A percentile compares a stretch with the other conserved stretches of the same genome.
Evolutionary conservation across 768 basidiomycete genomes (phyloP).

Genomic region (Chalciporus piperatus): DNA sequence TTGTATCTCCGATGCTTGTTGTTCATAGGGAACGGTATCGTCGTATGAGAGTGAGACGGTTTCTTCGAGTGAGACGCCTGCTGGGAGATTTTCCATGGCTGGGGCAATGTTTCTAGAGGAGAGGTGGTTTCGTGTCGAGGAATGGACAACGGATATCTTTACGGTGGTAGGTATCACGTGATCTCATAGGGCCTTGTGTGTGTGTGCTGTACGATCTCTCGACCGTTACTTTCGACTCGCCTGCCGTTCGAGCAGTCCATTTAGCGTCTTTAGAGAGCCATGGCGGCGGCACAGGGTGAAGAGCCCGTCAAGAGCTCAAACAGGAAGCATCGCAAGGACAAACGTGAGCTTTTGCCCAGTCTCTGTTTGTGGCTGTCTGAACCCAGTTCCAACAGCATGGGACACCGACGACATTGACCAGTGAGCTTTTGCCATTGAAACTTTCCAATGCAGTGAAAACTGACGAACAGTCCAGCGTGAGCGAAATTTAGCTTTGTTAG

Average conservation of each 20-base stretch:
- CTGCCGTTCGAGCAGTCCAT: not conserved
- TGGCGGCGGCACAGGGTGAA: conserved; percentile 29
- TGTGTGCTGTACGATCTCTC: too few relatives aligned
- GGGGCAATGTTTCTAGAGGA: not conserved
- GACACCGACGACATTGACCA: conserved; percentile 99
- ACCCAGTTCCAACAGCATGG: conserved; percentile 66
- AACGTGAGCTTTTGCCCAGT: conserved; percentile 58
- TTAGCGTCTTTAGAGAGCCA: conserved; percentile 1
- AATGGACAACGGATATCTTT: too few relatives aligned
- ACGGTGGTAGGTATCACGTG: not conserved
- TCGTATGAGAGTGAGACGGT: conserved; percentile 48
- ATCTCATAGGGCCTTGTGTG: too few relatives aligned
- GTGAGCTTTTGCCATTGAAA: conserved; percentile 49
- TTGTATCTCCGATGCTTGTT: conserved; percentile 41
- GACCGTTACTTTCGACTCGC: too few relatives aligned
- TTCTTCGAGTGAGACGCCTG: conserved; percentile 33
- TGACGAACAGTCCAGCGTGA: conserved; percentile 40
- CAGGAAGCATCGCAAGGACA: conserved; percentile 89
- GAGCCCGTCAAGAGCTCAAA: conserved; percentile 67
- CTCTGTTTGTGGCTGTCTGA: conserved; percentile 5
- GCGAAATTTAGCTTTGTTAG: conserved; percentile 11
- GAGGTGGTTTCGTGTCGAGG: not conserved
- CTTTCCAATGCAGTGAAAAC: conserved; percentile 1
- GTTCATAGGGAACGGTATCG: conserved; percentile 54
- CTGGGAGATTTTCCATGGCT: conserved; percentile 50